Base-by-base conservation (phyloP, 306 rosid species). In the Sicyos edulis region DNA sequence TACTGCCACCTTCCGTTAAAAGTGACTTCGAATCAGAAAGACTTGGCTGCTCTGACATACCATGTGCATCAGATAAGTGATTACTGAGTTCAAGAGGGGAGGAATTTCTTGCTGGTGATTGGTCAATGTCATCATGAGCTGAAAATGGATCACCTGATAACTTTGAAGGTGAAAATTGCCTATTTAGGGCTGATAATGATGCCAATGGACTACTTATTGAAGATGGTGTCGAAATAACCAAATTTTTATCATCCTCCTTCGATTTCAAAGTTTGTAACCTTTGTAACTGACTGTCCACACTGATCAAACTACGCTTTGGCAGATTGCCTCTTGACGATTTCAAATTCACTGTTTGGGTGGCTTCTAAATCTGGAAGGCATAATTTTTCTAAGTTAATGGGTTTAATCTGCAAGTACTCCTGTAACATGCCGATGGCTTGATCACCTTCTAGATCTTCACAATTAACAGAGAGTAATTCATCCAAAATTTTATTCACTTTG, bases 201-300 rank as follows among this genome's bases (percentile, higher is more conserved):
- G 92, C 85, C 84, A 85, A 86, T 54, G 91, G 96, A 81, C 83
- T 88, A 80, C 78, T 88, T 67, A 91, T 85, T 64, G 92, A 89
- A 51, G 87, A 82, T 76, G 95, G 92, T 51, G 92, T 84, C 76
- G 84, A 78, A 73, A 78, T 70, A 52, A 66, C 26, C 65, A 78
- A 47, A 55, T 55, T 76, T 78, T 78, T 88, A 56, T 70, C 73
- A 34, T 77, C 75, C 71, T 17, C 74, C 64, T 47, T 73, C 10
- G 52, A 74, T 55, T 75, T 79, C 42, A 24, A 42, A 22, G 84
- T 83, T 44, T 89, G 84, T 19, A 69, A 74, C 76, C 80, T 83
- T 67, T 75, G 80, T 59, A 86, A 45, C 61, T 83, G 54, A 77
- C 85, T 87, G 64, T 69, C 83, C 54, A 86, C 75, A 67, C 78